These are phyloP conservation scores for Erysiphe pulchra DNA, from an alignment of 2,329 filamentous ascomycete species.

Conservation along the genomic window DNA sequence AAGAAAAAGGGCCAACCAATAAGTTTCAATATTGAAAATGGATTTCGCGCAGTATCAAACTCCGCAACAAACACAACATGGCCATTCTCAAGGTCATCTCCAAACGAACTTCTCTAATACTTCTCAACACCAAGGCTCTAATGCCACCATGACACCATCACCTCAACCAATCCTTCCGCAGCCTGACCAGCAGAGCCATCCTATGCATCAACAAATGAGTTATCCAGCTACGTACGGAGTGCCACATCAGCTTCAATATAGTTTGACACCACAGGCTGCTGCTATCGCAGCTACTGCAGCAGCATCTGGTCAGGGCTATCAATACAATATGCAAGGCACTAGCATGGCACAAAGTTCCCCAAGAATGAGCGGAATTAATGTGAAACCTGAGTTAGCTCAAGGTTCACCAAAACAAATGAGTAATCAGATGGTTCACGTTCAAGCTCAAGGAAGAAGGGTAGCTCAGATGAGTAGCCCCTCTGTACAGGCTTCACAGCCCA, in stretches of 20 bases:
- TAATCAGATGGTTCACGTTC: conserved; percentile 24
- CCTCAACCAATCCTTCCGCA: conserved; percentile 59
- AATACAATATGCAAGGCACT: conserved; percentile 46
- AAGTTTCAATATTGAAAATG: conserved; percentile 24
- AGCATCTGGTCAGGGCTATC: conserved; percentile 48
- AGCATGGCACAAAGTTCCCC: conserved; percentile 42
- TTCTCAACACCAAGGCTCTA: conserved; percentile 23
- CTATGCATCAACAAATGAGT: conserved; percentile 43
- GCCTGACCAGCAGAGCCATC: conserved; percentile 34
- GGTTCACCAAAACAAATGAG: conserved; percentile 42
- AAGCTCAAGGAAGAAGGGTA: conserved; percentile 33
- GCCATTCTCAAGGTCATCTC: conserved; percentile 30
- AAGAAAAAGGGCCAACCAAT: too few relatives aligned
- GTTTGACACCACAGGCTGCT: conserved; percentile 47
- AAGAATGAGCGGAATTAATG: conserved; percentile 36
- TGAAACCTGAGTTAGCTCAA: conserved; percentile 51
- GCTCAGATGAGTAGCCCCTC: conserved; percentile 46
- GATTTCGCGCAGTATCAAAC: conserved; percentile 53
- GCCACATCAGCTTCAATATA: conserved; percentile 54
- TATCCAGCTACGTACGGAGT: conserved; percentile 61
- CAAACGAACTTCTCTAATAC: conserved; percentile 38
- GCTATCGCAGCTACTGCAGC: conserved; percentile 83
- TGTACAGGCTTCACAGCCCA: conserved; percentile 45
- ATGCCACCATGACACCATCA: conserved; percentile 36
- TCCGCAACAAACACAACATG: conserved; percentile 29